A percentile compares a stretch with the other conserved stretches of the same genome.
Evolutionary conservation across 176 grass and related monocot species (phyloP).

Genomic region (Olyra latifolia): DNA sequence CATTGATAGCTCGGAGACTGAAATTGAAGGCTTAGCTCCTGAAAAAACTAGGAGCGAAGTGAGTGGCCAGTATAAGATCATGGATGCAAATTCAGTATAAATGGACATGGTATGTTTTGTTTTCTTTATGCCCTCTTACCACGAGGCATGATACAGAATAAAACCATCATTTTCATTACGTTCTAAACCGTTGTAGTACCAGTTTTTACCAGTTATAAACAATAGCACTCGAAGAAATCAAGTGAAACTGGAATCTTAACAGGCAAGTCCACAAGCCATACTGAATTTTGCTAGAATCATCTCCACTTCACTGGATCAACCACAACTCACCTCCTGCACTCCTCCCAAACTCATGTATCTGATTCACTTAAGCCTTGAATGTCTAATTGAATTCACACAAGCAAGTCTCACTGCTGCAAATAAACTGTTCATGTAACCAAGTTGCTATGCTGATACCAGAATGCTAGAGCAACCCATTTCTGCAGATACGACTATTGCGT

Average conservation of each 20-base stretch:
- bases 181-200: too few relatives aligned
- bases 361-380: not conserved
- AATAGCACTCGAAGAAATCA: not conserved
- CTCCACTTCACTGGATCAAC: not conserved
- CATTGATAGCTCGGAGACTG: not conserved
- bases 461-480: not conserved
- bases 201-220: not conserved
- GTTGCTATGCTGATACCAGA: not conserved
- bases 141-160: too few relatives aligned
- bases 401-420: not conserved
- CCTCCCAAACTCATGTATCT: slow-evolving; percentile 20
- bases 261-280: not conserved
- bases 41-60: too few relatives aligned
- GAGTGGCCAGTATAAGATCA: too few relatives aligned
- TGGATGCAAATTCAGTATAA: too few relatives aligned
- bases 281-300: not conserved
- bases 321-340: not conserved
- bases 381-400: not conserved
- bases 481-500: slow-evolving; percentile 51
- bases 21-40: too few relatives aligned
- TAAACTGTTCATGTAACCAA: slow-evolving; percentile 10
- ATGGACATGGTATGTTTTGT: too few relatives aligned
- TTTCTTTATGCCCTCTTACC: too few relatives aligned
- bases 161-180: too few relatives aligned
- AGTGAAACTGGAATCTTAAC: not conserved